A percentile compares a stretch with the other conserved stretches of the same genome.
phyloP scores from a whole-genome alignment of 176 grass and related monocot genomes.

The Rhynchospora pubera region DNA sequence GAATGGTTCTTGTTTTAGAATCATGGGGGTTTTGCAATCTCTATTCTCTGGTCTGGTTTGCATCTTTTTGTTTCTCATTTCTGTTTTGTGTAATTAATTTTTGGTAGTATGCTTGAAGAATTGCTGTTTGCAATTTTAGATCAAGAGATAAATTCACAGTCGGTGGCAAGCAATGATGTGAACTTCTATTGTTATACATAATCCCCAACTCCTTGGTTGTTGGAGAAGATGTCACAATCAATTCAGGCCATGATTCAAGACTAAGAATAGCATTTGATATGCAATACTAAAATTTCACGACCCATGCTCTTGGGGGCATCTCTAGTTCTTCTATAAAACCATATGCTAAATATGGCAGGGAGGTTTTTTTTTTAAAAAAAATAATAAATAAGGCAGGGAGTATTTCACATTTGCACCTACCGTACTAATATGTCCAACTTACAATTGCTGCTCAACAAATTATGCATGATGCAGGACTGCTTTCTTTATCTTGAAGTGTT shows the following conservation, averaged over 20 bases:
- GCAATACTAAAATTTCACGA: no score
- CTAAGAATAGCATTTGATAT: no score
- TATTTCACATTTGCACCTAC: no score
- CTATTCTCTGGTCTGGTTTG: neutral
- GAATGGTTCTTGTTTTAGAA: constrained; percentile 18
- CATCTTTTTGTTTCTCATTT: neutral
- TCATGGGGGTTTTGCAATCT: neutral
- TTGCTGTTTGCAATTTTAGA: neutral
- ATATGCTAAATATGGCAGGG: no score
- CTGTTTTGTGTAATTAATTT: neutral
- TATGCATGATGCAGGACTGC: no score
- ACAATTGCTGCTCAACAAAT: no score
- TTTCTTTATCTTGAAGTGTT: no score
- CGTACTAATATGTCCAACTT: no score
- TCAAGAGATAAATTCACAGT: neutral
- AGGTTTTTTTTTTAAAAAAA: no score
- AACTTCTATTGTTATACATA: neutral
- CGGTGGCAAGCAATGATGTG: neutral
- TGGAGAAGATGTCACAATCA: neutral
- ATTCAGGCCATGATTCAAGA: neutral
- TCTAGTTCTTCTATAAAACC: no score
- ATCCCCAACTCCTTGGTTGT: neutral
- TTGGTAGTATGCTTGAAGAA: neutral
- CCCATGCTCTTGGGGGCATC: no score
- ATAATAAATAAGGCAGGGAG: no score